Base-by-base conservation (phyloP, 148 eudicot genomes). In the Dianthus caryophyllus region DNA sequence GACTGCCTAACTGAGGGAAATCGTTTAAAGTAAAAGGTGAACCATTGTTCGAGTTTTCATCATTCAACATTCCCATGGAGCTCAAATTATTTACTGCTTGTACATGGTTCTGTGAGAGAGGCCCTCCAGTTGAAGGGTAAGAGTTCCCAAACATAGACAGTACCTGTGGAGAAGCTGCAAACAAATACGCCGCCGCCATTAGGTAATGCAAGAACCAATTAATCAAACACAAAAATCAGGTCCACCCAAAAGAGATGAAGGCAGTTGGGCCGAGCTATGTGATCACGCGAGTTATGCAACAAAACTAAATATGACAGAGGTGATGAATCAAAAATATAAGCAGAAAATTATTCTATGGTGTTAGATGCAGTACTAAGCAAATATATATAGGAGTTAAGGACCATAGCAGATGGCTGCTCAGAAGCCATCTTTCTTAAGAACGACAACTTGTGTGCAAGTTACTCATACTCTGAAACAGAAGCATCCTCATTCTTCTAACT, bases 11-110 rank as follows among this genome's bases (percentile, higher is more conserved):
- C 79, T 90, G 97, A 71, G 98, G 98, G 72, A 94, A 90, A 76
- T 94, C 98, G 73, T 94, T 94, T 61, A 94, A 83, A 73, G 89
- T 90, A 72, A 94, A 94, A 50, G 98, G 97, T 51, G 98, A 76
- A 76, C 78, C 77, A 39, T 94, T 95, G 73, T 84, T 94, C 62
- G 91, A 64, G 77, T 90, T 90, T 62, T 86, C 82, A 73, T 94
- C 98, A 71, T 73, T 83, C 79, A 94, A 65, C 88, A 94, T 83
- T 44, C 97, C 97, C 90, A 94, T 86, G 54, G 92, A 84, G 73
- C 71, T 84, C 61, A 89, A 70, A 70, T 73, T 93, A 79, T 85
- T 89, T 55, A 89, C 75, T 64, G 84, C 74, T 75, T 91, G 97
- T 56, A 82, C 84, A 84, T 84, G 96, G 73, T 77, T 90, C 76